A percentile compares a stretch with the other conserved stretches of the same genome.
phyloP scores from a whole-genome alignment of 2,329 filamentous ascomycete species.

The Blastomyces silverae region DNA sequence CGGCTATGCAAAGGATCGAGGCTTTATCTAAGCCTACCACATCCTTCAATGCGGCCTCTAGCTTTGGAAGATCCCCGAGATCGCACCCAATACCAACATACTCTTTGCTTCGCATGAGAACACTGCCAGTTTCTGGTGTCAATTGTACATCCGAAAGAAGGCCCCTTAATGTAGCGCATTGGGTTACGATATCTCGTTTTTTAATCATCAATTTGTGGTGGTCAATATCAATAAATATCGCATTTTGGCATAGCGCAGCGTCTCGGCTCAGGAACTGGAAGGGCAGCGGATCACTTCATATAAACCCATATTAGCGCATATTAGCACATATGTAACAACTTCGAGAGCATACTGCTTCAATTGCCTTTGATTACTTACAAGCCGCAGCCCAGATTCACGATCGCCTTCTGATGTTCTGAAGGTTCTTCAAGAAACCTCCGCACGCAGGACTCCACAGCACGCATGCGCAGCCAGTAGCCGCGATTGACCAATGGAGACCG shows the following conservation, averaged over 20 bases:
- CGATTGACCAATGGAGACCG: conserved; percentile 85
- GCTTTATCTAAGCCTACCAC: conserved; percentile 51
- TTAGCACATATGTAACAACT: conserved; percentile 17
- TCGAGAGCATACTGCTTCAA: not conserved
- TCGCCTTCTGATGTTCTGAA: conserved; percentile 56
- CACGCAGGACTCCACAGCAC: conserved; percentile 69
- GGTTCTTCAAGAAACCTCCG: conserved; percentile 61
- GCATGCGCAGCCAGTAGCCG: conserved; percentile 80
- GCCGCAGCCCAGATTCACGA: conserved; percentile 83
- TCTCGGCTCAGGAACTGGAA: conserved; percentile 73
- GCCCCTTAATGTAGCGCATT: conserved; percentile 48
- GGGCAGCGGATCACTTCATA: conserved; percentile 69
- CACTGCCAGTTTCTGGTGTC: conserved; percentile 25
- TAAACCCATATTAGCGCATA: conserved; percentile 8
- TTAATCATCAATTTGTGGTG: conserved; percentile 58
- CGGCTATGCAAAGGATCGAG: conserved; percentile 71
- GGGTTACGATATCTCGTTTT: conserved; percentile 8
- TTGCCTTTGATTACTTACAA: conserved; percentile 58
- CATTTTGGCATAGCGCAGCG: conserved; percentile 50
- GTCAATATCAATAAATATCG: conserved; percentile 76
- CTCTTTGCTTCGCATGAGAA: conserved; percentile 59
- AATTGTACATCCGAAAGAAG: conserved; percentile 45
- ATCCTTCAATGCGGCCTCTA: conserved; percentile 54
- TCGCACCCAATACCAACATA: conserved; percentile 81
- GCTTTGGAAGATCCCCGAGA: conserved; percentile 57